Percentiles rank a stretch among this genome's conserved stretches.
phyloP scores from a whole-genome alignment of 176 grass and related monocot species.

The Carex pumila region DNA sequence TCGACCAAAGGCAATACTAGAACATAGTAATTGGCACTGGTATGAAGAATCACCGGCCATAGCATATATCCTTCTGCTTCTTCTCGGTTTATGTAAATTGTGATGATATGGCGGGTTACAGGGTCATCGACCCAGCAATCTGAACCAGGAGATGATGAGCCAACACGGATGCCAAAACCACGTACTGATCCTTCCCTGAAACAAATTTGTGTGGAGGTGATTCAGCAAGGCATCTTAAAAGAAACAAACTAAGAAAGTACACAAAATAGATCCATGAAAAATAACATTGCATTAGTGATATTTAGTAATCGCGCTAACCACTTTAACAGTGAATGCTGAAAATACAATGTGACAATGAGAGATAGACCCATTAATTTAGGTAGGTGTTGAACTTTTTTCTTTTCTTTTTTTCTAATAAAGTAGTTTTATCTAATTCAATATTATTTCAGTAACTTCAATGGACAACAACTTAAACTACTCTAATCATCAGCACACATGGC shows the following conservation, averaged over 20 bases:
- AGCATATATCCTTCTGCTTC: slow-evolving; percentile 41
- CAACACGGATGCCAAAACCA: slow-evolving; percentile 62
- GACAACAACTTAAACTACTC: neutral
- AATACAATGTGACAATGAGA: neutral
- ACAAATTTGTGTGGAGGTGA: neutral
- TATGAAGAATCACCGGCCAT: slow-evolving; percentile 79
- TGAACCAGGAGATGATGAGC: slow-evolving; percentile 39
- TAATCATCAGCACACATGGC: neutral
- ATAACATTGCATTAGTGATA: neutral
- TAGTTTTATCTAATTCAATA: neutral
- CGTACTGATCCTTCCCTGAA: slow-evolving; percentile 67
- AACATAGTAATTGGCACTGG: slow-evolving; percentile 62
- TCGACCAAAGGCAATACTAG: slow-evolving; percentile 67
- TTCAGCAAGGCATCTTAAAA: neutral
- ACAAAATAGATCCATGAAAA: neutral
- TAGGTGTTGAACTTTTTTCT: neutral
- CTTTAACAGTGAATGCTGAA: neutral
- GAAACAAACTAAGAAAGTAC: neutral
- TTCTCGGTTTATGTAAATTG: slow-evolving; percentile 45
- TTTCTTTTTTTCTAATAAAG: neutral
- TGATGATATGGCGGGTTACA: slow-evolving; percentile 65
- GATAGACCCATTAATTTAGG: neutral
- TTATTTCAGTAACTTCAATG: too few relatives aligned
- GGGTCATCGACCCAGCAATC: slow-evolving; percentile 96
- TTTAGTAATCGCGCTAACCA: neutral